Conservation (phyloP, 176 grass and related monocot genomes). For the Secale cereale region DNA sequence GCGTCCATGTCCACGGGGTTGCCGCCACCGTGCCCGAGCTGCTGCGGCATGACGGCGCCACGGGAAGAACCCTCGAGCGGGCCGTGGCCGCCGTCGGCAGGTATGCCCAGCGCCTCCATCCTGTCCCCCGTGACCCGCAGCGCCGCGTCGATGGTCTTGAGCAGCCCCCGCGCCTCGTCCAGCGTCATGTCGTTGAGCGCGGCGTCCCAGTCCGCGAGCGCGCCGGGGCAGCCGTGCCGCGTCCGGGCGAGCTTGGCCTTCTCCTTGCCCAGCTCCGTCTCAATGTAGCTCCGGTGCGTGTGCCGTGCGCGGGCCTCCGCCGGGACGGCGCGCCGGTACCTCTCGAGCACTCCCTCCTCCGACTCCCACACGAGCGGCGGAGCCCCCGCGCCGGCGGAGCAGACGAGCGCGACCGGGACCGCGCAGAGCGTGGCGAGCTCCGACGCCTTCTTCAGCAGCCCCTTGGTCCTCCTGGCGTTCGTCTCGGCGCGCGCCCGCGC, state of each 20-base stretch:
- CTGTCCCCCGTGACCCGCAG: not conserved
- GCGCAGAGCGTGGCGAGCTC: constrained; percentile 29
- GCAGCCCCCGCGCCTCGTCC: not conserved
- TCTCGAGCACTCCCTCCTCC: constrained; percentile 5
- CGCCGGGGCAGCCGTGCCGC: not conserved
- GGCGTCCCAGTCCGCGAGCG: constrained; percentile 3
- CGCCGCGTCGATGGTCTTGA: not conserved
- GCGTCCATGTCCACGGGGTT: not conserved
- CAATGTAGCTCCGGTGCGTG: not conserved
- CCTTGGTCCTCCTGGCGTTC: not conserved
- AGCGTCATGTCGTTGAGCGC: not conserved
- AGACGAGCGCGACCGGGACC: constrained; percentile 26
- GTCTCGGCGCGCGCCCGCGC: not conserved
- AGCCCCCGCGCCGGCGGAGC: not conserved
- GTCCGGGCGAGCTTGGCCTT: constrained; percentile 22
- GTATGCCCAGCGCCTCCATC: not conserved
- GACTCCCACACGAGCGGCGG: constrained; percentile 22
- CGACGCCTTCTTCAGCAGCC: not conserved
- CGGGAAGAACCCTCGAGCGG: not conserved
- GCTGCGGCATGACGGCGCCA: not conserved
- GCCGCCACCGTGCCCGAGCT: not conserved
- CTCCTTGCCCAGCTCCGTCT: not conserved
- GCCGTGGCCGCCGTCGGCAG: not conserved
- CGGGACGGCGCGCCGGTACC: constrained; percentile 19
- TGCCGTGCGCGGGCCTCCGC: constrained; percentile 3